These are phyloP conservation scores for Fusarium neocosmosporiellum DNA, from an alignment of 2,329 filamentous ascomycete species.

Conservation along the genomic window DNA sequence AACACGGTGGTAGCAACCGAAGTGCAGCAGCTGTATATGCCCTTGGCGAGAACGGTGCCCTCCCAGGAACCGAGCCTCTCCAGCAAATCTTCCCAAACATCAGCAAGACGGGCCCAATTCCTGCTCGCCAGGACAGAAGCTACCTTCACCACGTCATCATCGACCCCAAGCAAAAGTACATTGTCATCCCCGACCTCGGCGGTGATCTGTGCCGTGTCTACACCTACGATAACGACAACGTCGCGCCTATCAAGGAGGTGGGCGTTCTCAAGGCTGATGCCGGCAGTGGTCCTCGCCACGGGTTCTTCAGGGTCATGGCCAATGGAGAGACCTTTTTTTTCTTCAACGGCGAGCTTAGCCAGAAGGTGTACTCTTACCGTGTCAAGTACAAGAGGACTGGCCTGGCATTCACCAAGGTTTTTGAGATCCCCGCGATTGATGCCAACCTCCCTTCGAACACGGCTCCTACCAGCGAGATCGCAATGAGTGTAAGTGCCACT, in stretches of 20 bases:
- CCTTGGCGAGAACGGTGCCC: slow-evolving; percentile 25
- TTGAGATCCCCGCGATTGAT: slow-evolving; percentile 35
- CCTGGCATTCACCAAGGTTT: slow-evolving; percentile 35
- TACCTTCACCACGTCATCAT: slow-evolving; percentile 40
- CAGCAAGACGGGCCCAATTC: slow-evolving; percentile 29
- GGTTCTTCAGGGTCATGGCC: slow-evolving; percentile 34
- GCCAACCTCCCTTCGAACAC: slow-evolving; percentile 26
- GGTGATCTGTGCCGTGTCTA: slow-evolving; percentile 35
- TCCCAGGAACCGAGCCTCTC: slow-evolving; percentile 28
- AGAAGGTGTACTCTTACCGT: slow-evolving; percentile 40
- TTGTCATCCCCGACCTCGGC: slow-evolving; percentile 37
- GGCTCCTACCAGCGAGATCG: slow-evolving; percentile 39
- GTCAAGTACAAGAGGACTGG: slow-evolving; percentile 30
- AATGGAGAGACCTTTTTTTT: slow-evolving; percentile 40
- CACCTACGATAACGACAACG: slow-evolving; percentile 33
- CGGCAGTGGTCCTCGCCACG: slow-evolving; percentile 37
- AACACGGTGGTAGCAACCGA: slow-evolving; percentile 13
- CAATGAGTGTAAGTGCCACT: slow-evolving; percentile 33
- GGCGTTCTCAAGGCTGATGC: slow-evolving; percentile 19
- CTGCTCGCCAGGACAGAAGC: slow-evolving; percentile 36
- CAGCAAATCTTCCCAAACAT: slow-evolving; percentile 34
- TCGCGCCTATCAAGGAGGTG: slow-evolving; percentile 35
- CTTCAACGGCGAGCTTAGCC: slow-evolving; percentile 38
- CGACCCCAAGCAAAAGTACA: slow-evolving; percentile 37
- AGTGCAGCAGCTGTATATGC: slow-evolving; percentile 24